phyloP scores from a whole-genome alignment of 225 moss, liverwort and hornwort genomes.

The Sphagnum contortum region DNA sequence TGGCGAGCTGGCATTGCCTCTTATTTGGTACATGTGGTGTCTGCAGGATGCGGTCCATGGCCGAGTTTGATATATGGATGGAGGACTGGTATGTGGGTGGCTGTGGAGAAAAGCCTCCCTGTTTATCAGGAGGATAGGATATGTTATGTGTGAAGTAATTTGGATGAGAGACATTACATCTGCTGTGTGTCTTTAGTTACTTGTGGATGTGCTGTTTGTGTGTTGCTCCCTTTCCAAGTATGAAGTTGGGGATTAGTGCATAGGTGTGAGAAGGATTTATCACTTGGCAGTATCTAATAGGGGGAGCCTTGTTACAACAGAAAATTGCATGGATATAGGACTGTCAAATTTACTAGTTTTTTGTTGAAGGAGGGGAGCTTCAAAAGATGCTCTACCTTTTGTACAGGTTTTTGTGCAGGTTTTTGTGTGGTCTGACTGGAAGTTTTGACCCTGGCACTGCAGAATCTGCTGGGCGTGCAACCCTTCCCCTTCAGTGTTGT shows the following conservation, averaged over 20 bases:
- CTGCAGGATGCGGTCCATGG: slow-evolving; percentile 99
- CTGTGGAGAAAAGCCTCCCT: slow-evolving; percentile 82
- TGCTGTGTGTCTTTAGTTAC: not conserved
- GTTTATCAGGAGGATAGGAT: slow-evolving; percentile 18
- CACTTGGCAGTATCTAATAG: too few species aligned
- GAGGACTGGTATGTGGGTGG: slow-evolving; percentile 99
- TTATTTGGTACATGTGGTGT: slow-evolving; percentile 99
- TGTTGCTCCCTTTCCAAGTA: too few species aligned
- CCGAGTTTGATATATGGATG: slow-evolving; percentile 84
- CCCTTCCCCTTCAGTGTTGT: slow-evolving; percentile 58
- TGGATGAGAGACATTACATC: slow-evolving; percentile 4
- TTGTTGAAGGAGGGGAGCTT: too few species aligned
- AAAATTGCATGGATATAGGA: too few species aligned
- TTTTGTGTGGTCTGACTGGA: slow-evolving; percentile 49
- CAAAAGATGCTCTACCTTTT: too few species aligned
- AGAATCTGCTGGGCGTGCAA: slow-evolving; percentile 83
- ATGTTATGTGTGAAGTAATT: slow-evolving; percentile 9
- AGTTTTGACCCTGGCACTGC: slow-evolving; percentile 89
- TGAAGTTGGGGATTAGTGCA: too few species aligned
- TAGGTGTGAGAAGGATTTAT: too few species aligned
- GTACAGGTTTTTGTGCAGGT: too few species aligned
- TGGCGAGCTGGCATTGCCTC: slow-evolving; percentile 98
- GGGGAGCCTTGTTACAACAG: too few species aligned
- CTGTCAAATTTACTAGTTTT: too few species aligned
- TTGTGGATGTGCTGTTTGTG: slow-evolving; percentile 4